Evolutionary conservation across 2,329 filamentous ascomycete species (phyloP), one percentile per base, ranked within the genome.

Genomic region (Tolypocladium pustulatum): DNA sequence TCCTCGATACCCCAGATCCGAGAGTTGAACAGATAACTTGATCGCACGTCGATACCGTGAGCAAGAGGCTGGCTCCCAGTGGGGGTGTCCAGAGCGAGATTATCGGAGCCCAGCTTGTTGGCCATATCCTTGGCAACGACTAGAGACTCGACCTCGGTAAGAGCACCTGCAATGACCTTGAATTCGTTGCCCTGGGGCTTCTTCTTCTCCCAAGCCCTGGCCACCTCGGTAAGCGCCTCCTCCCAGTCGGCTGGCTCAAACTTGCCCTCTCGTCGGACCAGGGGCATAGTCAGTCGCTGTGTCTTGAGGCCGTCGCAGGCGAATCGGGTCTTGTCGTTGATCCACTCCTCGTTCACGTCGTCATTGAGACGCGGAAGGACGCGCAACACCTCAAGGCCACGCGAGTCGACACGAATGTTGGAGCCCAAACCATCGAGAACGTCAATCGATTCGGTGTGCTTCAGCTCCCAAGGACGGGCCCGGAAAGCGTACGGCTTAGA

Each of bases 291-390:
- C 59, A 99, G 81, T 70, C 94, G 86, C 76, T 99, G 94, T 54
- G 93, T 97, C 83, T 92, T 96, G 65, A 99, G 81, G 55, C 94
- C 94, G 72, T 99, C 94, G 72, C 92, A 96, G 49, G 94, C 93
- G 73, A 97, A 99, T 64, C 94, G 86, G 46, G 91, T 87, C 82
- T 97, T 99, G 80, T 99, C 94, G 76, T 97, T 94, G 74, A 99
- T 97, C 94, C 94, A 99, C 76, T 99, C 94, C 78, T 99, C 94
- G 74, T 99, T 99, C 68, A 99, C 86, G 68, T 97, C 92, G 71
- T 99, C 94, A 73, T 99, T 99, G 61, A 99, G 81, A 67, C 94
- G 85, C 60, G 94, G 94, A 20, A 97, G 72, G 61, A 99, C 82
- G 67, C 94, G 88, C 92, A 99, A 96, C 56, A 99, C 93, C 77